These are phyloP conservation scores for Aristolochia californica DNA, from an alignment of 164 flowering plant genomes.

Conservation along the genomic window DNA sequence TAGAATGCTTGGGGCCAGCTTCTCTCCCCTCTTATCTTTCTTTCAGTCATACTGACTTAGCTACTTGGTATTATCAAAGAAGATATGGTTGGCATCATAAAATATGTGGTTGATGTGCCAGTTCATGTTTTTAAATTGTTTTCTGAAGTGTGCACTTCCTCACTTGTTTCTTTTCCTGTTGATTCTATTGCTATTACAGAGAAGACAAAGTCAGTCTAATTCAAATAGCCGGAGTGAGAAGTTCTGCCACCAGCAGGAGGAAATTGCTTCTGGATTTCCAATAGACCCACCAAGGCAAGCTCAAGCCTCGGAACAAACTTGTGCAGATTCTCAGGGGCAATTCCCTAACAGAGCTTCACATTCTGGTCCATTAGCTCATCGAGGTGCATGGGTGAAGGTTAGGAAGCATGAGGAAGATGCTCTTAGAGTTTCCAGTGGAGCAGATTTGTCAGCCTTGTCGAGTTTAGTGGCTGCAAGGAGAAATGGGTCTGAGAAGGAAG, in stretches of 20 bases:
- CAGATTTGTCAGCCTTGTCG: slow-evolving; percentile 49
- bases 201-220: slow-evolving; percentile 56
- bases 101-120: no score
- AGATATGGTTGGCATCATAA: no score
- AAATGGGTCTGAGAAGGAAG: slow-evolving; percentile 45
- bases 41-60: no score
- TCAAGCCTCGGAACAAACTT: slow-evolving; percentile 42
- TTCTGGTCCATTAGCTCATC: slow-evolving; percentile 83
- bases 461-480: slow-evolving; percentile 54
- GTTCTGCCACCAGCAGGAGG: slow-evolving; percentile 80
- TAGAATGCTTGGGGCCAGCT: no score
- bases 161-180: slow-evolving; percentile 8
- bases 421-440: slow-evolving; percentile 50
- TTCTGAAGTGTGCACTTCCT: neutral
- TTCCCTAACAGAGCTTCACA: slow-evolving; percentile 73
- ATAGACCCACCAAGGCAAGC: slow-evolving; percentile 93
- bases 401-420: slow-evolving; percentile 53
- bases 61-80: no score
- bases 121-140: no score
- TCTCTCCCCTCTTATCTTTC: no score
- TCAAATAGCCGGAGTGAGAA: slow-evolving; percentile 86
- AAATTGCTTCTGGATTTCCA: slow-evolving; percentile 94
- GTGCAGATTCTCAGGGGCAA: slow-evolving; percentile 31
- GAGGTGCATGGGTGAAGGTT: slow-evolving; percentile 69
- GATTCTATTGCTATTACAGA: slow-evolving; percentile 21